Percentiles rank a stretch among this genome's conserved stretches.
These are phyloP conservation scores for Globisporangium paddicum DNA, from an alignment of 352 stramenopile species.

Conservation along the genomic window DNA sequence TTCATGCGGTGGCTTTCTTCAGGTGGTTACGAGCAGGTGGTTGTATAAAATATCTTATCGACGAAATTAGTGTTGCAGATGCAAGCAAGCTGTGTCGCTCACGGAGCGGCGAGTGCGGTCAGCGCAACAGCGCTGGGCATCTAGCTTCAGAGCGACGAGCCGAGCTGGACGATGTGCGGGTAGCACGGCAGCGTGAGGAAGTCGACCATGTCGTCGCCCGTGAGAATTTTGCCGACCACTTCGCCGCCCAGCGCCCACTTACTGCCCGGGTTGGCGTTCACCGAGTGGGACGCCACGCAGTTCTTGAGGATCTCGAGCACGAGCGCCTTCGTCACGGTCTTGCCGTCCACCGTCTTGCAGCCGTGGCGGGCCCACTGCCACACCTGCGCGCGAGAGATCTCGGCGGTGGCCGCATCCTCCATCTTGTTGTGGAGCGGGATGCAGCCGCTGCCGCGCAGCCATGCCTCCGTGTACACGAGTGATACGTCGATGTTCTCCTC, in stretches of 20 bases:
- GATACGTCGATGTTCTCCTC: conserved; percentile 91
- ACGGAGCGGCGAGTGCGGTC: not conserved
- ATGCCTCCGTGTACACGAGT: conserved; percentile 93
- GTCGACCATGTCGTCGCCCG: conserved; percentile 72
- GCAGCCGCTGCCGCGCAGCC: conserved; percentile 90
- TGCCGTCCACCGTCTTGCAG: conserved; percentile 63
- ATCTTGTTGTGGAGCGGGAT: conserved; percentile 95
- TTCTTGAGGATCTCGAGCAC: conserved; percentile 61
- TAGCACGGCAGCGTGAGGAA: conserved; percentile 84
- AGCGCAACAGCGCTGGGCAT: not conserved
- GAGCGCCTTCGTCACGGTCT: conserved; percentile 58
- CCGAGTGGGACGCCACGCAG: conserved; percentile 52
- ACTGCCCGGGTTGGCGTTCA: conserved; percentile 36
- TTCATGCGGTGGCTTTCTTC: not conserved
- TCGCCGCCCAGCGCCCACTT: conserved; percentile 65
- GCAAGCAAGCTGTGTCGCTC: not conserved
- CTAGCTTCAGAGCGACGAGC: conserved; percentile 61
- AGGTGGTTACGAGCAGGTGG: not conserved
- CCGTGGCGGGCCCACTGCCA: conserved; percentile 90
- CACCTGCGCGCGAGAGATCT: conserved; percentile 93
- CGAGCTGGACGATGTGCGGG: conserved; percentile 71
- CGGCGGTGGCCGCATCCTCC: conserved; percentile 93
- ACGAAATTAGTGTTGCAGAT: not conserved
- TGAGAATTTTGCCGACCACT: conserved; percentile 68
- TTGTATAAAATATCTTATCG: conserved; percentile 9